Evolutionary conservation across 345 rosid genomes (phyloP).

Genomic region (Noccaea caerulescens): DNA sequence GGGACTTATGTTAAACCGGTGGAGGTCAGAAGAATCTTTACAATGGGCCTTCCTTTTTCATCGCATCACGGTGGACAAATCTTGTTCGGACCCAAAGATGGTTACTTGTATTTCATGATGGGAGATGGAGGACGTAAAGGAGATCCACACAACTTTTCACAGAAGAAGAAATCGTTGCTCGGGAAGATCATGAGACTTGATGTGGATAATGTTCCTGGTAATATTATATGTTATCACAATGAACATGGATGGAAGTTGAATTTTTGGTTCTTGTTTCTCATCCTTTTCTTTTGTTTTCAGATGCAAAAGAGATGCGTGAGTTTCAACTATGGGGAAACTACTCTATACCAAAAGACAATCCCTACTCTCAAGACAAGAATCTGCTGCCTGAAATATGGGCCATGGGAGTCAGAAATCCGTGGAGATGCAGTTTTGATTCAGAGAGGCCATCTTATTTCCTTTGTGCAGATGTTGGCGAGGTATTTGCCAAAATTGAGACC

Average conservation of each 20-base stretch:
- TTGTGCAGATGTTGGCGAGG: slow-evolving; percentile 66
- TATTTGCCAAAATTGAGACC: not conserved
- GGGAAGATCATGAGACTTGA: slow-evolving; percentile 66
- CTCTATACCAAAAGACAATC: slow-evolving; percentile 57
- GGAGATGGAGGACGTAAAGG: slow-evolving; percentile 52
- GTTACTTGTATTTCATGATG: slow-evolving; percentile 59
- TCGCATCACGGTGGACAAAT: slow-evolving; percentile 58
- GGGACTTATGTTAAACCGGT: slow-evolving; percentile 43
- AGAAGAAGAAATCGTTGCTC: slow-evolving; percentile 59
- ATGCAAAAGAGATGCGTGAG: slow-evolving; percentile 33
- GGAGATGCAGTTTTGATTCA: slow-evolving; percentile 67
- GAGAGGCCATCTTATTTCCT: slow-evolving; percentile 56
- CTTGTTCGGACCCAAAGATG: slow-evolving; percentile 62
- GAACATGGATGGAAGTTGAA: no score
- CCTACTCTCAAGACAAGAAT: slow-evolving; percentile 47
- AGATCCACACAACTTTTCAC: slow-evolving; percentile 54
- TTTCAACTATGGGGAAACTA: slow-evolving; percentile 63
- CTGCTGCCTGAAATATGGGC: slow-evolving; percentile 63
- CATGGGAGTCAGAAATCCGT: slow-evolving; percentile 58
- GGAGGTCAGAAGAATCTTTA: slow-evolving; percentile 57
- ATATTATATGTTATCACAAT: no score
- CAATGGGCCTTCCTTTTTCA: slow-evolving; percentile 57
- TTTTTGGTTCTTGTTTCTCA: slow-evolving; percentile 21
- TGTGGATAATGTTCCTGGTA: slow-evolving; percentile 50
- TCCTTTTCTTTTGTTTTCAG: slow-evolving; percentile 23